Percentiles rank a stretch among this genome's conserved stretches.
Conservation (phyloP, 148 eudicot genomes). For the Tetragonia tetragonoides region DNA sequence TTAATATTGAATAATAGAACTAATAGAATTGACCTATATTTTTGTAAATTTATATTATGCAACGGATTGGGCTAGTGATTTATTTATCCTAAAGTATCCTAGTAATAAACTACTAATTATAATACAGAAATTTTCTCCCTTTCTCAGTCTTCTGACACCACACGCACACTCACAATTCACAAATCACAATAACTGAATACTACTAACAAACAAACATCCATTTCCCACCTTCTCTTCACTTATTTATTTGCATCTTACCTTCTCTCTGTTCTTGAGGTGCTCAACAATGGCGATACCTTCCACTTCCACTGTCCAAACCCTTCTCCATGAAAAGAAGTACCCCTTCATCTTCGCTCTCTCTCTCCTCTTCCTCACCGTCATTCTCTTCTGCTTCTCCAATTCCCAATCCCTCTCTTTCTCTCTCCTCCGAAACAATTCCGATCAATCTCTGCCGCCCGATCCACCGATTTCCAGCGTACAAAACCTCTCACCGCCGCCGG, state of each 20-base stretch:
- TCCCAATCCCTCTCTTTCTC: conserved; percentile 30
- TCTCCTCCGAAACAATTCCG: not conserved
- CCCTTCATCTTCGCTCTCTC: conserved; percentile 65
- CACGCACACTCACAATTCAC: conserved; percentile 21
- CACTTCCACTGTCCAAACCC: conserved; percentile 29
- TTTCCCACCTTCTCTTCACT: not conserved
- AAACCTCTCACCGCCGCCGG: not conserved
- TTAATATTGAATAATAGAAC: too few species aligned
- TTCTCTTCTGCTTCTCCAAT: conserved; percentile 49
- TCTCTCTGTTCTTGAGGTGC: conserved; percentile 2
- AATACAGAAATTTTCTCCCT: too few species aligned
- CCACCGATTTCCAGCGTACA: not conserved
- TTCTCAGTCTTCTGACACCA: conserved; percentile 7
- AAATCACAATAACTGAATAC: not conserved
- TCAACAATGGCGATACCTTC: conserved; percentile 45
- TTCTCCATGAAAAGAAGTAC: conserved; percentile 51
- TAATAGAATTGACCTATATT: too few species aligned
- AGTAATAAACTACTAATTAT: too few species aligned
- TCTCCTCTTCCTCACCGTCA: conserved; percentile 45
- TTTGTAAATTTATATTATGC: too few species aligned
- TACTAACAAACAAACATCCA: conserved; percentile 1
- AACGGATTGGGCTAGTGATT: too few species aligned
- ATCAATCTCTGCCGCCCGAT: not conserved
- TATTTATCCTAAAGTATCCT: too few species aligned
- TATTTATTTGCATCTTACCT: not conserved